phyloP scores from a whole-genome alignment of 805 yeast species.

The Candida pseudofarinosa region DNA sequence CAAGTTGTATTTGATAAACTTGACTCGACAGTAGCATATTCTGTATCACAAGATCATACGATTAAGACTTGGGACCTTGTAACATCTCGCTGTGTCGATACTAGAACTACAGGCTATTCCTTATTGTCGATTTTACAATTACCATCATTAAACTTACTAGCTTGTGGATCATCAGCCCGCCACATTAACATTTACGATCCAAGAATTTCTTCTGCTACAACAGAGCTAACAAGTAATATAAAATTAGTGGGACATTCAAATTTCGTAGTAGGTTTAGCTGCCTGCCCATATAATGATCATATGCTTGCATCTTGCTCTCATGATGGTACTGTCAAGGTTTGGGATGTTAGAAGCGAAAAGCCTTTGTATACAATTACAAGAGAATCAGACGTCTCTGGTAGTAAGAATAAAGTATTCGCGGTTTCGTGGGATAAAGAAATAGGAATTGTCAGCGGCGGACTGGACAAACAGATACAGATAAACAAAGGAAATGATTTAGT shows the following conservation, averaged over 20 bases:
- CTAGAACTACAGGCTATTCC: slow-evolving; percentile 82
- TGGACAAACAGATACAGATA: slow-evolving; percentile 88
- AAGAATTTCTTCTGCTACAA: slow-evolving; percentile 58
- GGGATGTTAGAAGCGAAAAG: slow-evolving; percentile 90
- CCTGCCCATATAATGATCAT: slow-evolving; percentile 73
- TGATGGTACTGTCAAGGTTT: slow-evolving; percentile 90
- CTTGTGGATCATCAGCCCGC: slow-evolving; percentile 97
- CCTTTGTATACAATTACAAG: slow-evolving; percentile 80
- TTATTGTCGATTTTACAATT: slow-evolving; percentile 71
- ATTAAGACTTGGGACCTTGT: slow-evolving; percentile 95
- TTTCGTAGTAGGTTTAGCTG: slow-evolving; percentile 76
- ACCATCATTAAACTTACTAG: slow-evolving; percentile 64
- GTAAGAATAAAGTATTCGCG: slow-evolving; percentile 70
- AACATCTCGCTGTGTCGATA: slow-evolving; percentile 79
- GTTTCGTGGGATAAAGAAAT: slow-evolving; percentile 78
- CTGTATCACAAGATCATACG: slow-evolving; percentile 94
- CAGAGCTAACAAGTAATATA: slow-evolving; percentile 43
- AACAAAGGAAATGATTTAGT: slow-evolving; percentile 42
- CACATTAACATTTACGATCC: slow-evolving; percentile 95
- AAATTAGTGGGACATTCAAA: slow-evolving; percentile 88
- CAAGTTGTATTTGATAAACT: slow-evolving; percentile 68
- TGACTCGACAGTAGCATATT: slow-evolving; percentile 82
- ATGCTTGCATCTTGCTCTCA: slow-evolving; percentile 91
- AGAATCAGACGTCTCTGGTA: slow-evolving; percentile 46
- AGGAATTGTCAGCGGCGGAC: slow-evolving; percentile 91